Evolutionary conservation across 306 rosid genomes (phyloP).

Genomic region (Fagus crenata): DNA sequence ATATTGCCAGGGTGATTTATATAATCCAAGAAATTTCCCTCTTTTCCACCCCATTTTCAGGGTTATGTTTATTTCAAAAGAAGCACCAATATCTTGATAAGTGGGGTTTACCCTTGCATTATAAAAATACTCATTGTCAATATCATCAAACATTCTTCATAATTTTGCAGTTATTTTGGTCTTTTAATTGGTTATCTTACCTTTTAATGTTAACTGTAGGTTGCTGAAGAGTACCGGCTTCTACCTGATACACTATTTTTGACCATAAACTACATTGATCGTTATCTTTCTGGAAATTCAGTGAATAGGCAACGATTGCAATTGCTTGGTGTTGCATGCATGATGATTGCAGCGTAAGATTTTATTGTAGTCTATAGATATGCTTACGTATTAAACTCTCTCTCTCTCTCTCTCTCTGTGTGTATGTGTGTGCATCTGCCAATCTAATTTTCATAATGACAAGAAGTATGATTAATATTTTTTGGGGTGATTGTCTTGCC

Average conservation of each 20-base stretch:
- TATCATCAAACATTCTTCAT: background rate
- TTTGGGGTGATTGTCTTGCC: conserved; percentile 21
- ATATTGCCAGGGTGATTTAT: conserved; percentile 7
- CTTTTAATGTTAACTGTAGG: conserved; percentile 46
- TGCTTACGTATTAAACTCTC: background rate
- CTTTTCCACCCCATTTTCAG: background rate
- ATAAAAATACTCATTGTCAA: background rate
- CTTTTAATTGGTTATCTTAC: conserved; percentile 4
- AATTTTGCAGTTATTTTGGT: background rate
- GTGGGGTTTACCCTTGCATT: conserved; percentile 9
- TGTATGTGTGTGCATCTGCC: background rate
- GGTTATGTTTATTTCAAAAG: background rate
- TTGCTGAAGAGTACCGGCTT: conserved; percentile 93
- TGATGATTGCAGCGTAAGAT: conserved; percentile 99
- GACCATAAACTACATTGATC: conserved; percentile 86
- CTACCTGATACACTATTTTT: conserved; percentile 91
- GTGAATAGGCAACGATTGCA: conserved; percentile 84
- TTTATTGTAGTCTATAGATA: background rate
- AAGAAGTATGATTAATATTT: background rate
- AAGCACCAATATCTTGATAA: background rate
- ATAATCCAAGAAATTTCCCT: conserved; percentile 8
- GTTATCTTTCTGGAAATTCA: conserved; percentile 84
- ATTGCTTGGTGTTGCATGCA: conserved; percentile 92
- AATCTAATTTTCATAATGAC: background rate
- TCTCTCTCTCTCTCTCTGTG: conserved; percentile 3